Evolutionary conservation across 2,329 filamentous ascomycete species (phyloP).

Genomic region (Domatiomyces globalis): DNA sequence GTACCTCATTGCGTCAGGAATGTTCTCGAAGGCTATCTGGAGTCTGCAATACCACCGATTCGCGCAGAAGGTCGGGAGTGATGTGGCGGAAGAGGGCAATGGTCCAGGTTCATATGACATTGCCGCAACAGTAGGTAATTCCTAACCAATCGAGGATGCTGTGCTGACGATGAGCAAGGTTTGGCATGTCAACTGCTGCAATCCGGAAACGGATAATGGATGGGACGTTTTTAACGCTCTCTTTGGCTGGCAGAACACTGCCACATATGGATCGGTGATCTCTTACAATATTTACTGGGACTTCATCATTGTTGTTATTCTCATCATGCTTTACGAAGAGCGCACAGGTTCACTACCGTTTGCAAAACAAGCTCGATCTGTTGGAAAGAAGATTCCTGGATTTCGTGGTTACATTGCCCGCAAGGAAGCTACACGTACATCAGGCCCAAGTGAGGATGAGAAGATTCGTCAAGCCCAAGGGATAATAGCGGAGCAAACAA

Average conservation of each 20-base stretch:
- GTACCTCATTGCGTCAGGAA: slow-evolving; percentile 68
- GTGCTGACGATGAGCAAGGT: slow-evolving; percentile 27
- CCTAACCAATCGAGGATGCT: neutral
- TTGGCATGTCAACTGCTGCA: slow-evolving; percentile 80
- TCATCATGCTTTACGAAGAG: slow-evolving; percentile 54
- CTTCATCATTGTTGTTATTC: slow-evolving; percentile 49
- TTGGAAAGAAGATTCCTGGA: slow-evolving; percentile 16
- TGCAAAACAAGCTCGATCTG: slow-evolving; percentile 11
- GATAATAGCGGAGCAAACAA: neutral
- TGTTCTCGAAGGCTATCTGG: slow-evolving; percentile 71
- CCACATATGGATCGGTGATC: slow-evolving; percentile 74
- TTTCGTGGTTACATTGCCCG: slow-evolving; percentile 13
- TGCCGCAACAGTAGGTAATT: slow-evolving; percentile 36
- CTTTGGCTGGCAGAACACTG: slow-evolving; percentile 77
- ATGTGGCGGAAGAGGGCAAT: slow-evolving; percentile 46
- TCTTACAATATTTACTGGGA: slow-evolving; percentile 85
- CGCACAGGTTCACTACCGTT: slow-evolving; percentile 9
- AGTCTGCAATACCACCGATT: slow-evolving; percentile 55
- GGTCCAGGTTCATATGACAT: slow-evolving; percentile 72
- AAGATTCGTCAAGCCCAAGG: neutral
- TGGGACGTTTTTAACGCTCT: slow-evolving; percentile 82
- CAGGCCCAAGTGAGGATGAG: neutral
- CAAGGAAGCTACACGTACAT: slow-evolving; percentile 2
- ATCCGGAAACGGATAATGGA: slow-evolving; percentile 54
- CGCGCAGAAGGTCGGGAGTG: slow-evolving; percentile 42